These are phyloP conservation scores for Solanum pinnatisectum DNA, from an alignment of 257 asterid species.

Conservation along the genomic window DNA sequence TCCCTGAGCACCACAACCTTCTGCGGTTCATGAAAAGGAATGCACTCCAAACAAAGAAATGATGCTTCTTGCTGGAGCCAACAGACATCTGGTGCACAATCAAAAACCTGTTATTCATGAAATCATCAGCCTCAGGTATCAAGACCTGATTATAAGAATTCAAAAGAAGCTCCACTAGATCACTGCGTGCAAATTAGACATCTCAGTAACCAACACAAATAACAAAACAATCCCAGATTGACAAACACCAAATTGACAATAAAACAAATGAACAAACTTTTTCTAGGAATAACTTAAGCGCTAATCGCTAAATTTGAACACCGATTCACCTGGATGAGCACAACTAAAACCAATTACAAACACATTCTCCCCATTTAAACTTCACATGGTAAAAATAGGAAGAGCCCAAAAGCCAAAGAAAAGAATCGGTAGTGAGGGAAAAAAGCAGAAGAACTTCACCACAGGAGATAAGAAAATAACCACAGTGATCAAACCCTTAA, in stretches of 20 bases:
- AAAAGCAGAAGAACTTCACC: not conserved
- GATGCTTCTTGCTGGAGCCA: conserved; percentile 69
- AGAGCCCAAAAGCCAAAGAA: not conserved
- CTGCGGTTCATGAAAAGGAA: conserved; percentile 64
- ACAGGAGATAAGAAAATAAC: not conserved
- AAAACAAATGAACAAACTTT: not conserved
- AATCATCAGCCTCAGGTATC: conserved; percentile 21
- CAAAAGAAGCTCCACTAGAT: not conserved
- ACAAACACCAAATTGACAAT: not conserved
- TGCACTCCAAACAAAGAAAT: conserved; percentile 48
- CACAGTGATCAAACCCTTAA: not conserved
- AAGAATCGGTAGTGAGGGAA: not conserved
- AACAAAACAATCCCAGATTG: not conserved
- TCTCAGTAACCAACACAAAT: not conserved
- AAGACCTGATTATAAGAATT: not conserved
- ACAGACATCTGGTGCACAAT: conserved; percentile 84
- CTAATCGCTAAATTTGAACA: not conserved
- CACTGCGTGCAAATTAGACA: not conserved
- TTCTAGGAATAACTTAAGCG: not conserved
- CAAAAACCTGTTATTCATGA: conserved; percentile 40
- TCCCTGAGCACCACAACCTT: conserved; percentile 63
- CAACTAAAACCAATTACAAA: not conserved
- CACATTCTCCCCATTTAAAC: not conserved
- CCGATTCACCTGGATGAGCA: not conserved
- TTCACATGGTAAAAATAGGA: not conserved